Conservation (phyloP, 169 alveolate genomes). For the Plasmodium falciparum region DNA sequence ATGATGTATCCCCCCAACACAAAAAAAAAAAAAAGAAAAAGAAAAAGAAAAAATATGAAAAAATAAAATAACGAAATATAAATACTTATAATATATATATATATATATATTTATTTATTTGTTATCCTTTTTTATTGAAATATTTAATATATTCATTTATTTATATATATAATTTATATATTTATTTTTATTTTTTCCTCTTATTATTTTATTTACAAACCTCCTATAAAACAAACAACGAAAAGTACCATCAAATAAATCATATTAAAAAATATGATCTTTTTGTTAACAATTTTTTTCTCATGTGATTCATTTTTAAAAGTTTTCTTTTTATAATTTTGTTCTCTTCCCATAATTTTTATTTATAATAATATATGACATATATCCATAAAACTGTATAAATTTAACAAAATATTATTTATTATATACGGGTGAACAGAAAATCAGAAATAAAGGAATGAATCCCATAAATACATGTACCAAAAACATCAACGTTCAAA, state of each 20-base stretch:
- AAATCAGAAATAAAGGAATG: too few relatives aligned
- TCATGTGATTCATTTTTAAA: slow-evolving; percentile 31
- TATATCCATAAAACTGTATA: too few relatives aligned
- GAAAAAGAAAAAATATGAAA: background rate
- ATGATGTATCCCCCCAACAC: background rate
- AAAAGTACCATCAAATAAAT: slow-evolving; percentile 50
- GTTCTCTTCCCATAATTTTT: slow-evolving; percentile 47
- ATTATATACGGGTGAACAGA: too few relatives aligned
- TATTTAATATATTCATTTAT: background rate
- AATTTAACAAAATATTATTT: too few relatives aligned
- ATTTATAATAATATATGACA: too few relatives aligned
- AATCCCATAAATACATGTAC: too few relatives aligned
- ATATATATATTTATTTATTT: background rate
- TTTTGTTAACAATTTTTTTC: slow-evolving; percentile 29
- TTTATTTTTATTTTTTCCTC: slow-evolving; percentile 3
- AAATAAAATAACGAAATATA: background rate
- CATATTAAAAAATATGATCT: slow-evolving; percentile 49
- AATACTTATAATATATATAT: background rate
- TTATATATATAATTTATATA: background rate
- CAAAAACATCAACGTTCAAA: too few relatives aligned
- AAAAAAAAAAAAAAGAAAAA: background rate
- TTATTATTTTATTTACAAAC: background rate
- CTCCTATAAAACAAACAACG: slow-evolving; percentile 65
- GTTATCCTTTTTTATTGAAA: too few relatives aligned
- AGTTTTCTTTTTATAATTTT: slow-evolving; percentile 23